A percentile compares a stretch with the other conserved stretches of the same genome.
phyloP scores from a whole-genome alignment of 176 grass and related monocot species.

The Tillandsia leiboldiana region DNA sequence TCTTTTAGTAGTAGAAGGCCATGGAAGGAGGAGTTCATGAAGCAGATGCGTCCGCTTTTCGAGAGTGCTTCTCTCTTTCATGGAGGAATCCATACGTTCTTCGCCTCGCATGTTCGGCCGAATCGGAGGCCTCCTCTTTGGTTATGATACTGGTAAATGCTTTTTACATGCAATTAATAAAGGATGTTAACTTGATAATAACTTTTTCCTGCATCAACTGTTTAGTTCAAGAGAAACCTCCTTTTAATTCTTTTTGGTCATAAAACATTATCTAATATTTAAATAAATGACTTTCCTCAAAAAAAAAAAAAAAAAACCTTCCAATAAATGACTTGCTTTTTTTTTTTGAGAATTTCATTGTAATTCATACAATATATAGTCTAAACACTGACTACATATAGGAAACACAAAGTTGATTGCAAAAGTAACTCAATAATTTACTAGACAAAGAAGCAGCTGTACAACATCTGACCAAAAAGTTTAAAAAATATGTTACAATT shows the following conservation, averaged over 20 bases:
- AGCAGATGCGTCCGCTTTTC: slow-evolving; percentile 54
- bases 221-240: no score
- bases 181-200: not conserved
- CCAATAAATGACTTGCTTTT: no score
- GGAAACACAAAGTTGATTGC: not conserved
- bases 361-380: no score
- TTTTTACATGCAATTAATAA: not conserved
- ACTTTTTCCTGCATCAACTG: not conserved
- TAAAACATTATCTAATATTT: no score
- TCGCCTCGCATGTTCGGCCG: slow-evolving; percentile 70
- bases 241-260: not conserved
- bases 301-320: no score
- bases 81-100: slow-evolving; percentile 79
- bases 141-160: slow-evolving; percentile 64
- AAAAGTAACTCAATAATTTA: not conserved
- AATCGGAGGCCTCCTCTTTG: slow-evolving; percentile 85
- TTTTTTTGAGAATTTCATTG: no score
- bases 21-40: slow-evolving; percentile 70
- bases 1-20: not conserved
- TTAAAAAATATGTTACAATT: not conserved
- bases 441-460: not conserved
- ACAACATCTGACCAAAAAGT: not conserved
- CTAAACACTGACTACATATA: no score
- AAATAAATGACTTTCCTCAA: no score
- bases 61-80: slow-evolving; percentile 64